These are phyloP conservation scores for Fusarium mexicanum DNA, from an alignment of 2,329 filamentous ascomycete species.

Conservation along the genomic window DNA sequence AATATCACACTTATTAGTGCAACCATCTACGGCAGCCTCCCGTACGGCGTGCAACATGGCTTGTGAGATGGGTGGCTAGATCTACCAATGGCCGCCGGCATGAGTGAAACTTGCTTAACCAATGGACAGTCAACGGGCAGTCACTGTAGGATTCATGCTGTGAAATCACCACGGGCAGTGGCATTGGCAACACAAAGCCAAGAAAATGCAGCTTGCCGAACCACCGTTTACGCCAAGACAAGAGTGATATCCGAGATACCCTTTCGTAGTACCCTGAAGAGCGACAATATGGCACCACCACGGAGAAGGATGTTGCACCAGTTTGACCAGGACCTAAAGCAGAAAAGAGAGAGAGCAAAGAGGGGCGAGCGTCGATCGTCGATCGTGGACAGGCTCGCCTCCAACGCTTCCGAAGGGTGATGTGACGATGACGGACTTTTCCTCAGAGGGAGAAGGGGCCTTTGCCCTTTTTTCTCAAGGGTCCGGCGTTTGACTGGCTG, in stretches of 20 bases:
- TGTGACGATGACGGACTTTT: slow-evolving; percentile 20
- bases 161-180: background rate
- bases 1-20: slow-evolving; percentile 8
- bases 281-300: slow-evolving; percentile 30
- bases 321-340: background rate
- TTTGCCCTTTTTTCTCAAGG: slow-evolving; percentile 11
- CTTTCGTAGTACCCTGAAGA: background rate
- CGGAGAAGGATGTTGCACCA: slow-evolving; percentile 16
- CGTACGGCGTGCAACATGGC: slow-evolving; percentile 4
- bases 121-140: background rate
- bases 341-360: slow-evolving; percentile 4
- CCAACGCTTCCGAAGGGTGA: slow-evolving; percentile 2
- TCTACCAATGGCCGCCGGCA: background rate
- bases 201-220: background rate
- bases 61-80: background rate
- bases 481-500: slow-evolving; percentile 23
- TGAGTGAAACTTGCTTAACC: slow-evolving; percentile 5
- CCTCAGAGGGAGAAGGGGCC: slow-evolving; percentile 5
- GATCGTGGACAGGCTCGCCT: slow-evolving; percentile 5
- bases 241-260: slow-evolving; percentile 12
- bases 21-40: slow-evolving; percentile 21
- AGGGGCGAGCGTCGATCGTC: slow-evolving; percentile 32
- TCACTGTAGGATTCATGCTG: background rate
- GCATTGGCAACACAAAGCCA: background rate
- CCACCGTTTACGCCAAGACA: slow-evolving; percentile 16